Evolutionary conservation across 257 asterid genomes (phyloP), one percentile per base, ranked within the genome.

Genomic region (Nicotiana benthamiana): DNA sequence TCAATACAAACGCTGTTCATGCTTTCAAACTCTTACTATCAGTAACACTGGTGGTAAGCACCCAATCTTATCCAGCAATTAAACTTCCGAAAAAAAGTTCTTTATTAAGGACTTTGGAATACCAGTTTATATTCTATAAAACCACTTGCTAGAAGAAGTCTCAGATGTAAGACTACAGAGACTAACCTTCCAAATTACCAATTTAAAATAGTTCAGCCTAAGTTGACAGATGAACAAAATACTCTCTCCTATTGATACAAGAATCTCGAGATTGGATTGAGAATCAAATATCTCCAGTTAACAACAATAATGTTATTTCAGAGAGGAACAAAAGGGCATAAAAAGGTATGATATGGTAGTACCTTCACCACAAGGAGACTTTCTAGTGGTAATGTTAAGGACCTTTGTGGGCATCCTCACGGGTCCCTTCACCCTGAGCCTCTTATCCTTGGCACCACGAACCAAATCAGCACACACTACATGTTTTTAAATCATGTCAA

Each of bases 331-430:
- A 18, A 68, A 22, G 22, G 7, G 59, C 77, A 43, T 0, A 20
- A 9, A 36, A 66, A 43, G 5, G 59, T 20, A 43, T 70, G 0
- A 53, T 43, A 61, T 0, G 22, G 60, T 24, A 48, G 17, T 66
- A 82, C 82, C 82, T 82, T 82, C 82, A 32, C 85, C 82, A 77
- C 85, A 82, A 30, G 85, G 85, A 62, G 85, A 82, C 82, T 78
- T 82, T 67, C 79, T 82, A 11, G 85, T 82, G 16, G 85, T 82
- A 27, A 82, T 82, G 80, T 64, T 75, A 43, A 82, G 82, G 75
- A 82, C 85, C 82, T 82, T 82, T 5, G 82, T 82, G 22, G 85
- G 82, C 82, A 77, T 82, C 70, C 85, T 82, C 82, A 82, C 82
- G 5, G 79, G 77, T 66, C 83, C 83, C 67, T 66, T 80, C 53